These are phyloP conservation scores for Chalciporus pseudorubinellus DNA, from an alignment of 768 basidiomycete species.

Conservation along the genomic window DNA sequence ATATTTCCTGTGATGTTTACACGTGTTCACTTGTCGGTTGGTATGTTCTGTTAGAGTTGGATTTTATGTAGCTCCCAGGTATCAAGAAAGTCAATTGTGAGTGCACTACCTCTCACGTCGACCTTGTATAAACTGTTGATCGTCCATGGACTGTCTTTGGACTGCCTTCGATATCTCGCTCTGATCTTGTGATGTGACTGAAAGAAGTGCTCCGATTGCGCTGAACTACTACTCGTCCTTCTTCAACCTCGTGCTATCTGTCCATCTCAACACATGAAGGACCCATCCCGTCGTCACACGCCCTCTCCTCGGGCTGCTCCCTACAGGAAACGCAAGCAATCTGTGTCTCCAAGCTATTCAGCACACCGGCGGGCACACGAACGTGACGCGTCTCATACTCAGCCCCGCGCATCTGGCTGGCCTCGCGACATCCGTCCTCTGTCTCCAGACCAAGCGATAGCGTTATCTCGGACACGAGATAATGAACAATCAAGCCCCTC, in stretches of 20 bases:
- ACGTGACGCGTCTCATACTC: conserved; percentile 9
- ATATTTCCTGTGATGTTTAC: not conserved
- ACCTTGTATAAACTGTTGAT: not conserved
- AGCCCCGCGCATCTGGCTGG: not conserved
- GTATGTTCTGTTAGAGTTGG: not conserved
- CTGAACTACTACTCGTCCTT: not conserved
- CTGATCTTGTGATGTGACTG: not conserved
- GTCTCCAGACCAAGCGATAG: conserved; percentile 7
- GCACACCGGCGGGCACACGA: conserved; percentile 9
- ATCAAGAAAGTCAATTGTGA: not conserved
- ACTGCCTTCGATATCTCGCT: not conserved
- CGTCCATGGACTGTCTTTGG: not conserved
- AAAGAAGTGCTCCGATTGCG: not conserved
- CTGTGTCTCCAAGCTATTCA: conserved; percentile 9
- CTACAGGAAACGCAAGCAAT: conserved; percentile 18
- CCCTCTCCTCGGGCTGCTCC: conserved; percentile 11
- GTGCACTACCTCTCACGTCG: not conserved
- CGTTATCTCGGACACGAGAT: not conserved
- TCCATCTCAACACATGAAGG: conserved; percentile 22
- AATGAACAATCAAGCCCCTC: conserved; percentile 5
- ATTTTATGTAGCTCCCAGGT: not conserved
- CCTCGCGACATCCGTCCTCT: not conserved
- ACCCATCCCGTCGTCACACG: conserved; percentile 16
- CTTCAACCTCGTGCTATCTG: conserved; percentile 15
- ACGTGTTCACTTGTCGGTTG: not conserved